A percentile compares a stretch with the other conserved stretches of the same genome.
phyloP scores from a whole-genome alignment of 352 stramenopile genomes.

The Saprolegnia diclina region DNA sequence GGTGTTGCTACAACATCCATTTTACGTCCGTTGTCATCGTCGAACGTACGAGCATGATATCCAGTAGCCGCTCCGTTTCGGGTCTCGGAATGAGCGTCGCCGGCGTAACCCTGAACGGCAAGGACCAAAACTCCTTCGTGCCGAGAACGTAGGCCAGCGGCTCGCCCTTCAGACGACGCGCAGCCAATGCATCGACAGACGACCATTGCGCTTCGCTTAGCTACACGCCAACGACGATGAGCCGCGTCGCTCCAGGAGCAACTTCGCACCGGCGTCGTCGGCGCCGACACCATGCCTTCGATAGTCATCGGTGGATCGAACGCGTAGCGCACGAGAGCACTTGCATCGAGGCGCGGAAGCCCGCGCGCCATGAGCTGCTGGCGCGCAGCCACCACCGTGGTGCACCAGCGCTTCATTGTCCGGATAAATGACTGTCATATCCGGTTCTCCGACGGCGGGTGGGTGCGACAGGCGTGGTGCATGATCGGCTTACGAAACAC shows the following conservation, averaged over 20 bases:
- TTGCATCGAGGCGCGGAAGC: neutral
- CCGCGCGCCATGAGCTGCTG: neutral
- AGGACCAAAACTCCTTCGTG: slow-evolving; percentile 71
- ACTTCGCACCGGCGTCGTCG: neutral
- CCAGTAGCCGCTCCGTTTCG: slow-evolving; percentile 75
- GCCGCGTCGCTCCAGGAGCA: neutral
- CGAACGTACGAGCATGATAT: slow-evolving; percentile 46
- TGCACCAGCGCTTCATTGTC: neutral
- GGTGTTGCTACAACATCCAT: neutral
- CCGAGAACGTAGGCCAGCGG: slow-evolving; percentile 67
- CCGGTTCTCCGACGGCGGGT: neutral
- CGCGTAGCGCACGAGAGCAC: neutral
- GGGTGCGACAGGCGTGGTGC: neutral
- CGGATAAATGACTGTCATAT: neutral
- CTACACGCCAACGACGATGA: neutral
- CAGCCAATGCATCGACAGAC: neutral
- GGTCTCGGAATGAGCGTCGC: slow-evolving; percentile 75
- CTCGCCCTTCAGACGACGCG: slow-evolving; percentile 34
- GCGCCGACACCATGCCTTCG: neutral
- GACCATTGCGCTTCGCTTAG: neutral
- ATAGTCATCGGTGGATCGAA: neutral
- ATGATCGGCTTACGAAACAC: neutral
- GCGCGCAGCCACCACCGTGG: neutral
- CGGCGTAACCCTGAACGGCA: slow-evolving; percentile 44
- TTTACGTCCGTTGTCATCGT: neutral